A percentile compares a stretch with the other conserved stretches of the same genome.
These are phyloP conservation scores for Parmales sp. DNA, from an alignment of 108 stramenopile species.

Conservation along the genomic window DNA sequence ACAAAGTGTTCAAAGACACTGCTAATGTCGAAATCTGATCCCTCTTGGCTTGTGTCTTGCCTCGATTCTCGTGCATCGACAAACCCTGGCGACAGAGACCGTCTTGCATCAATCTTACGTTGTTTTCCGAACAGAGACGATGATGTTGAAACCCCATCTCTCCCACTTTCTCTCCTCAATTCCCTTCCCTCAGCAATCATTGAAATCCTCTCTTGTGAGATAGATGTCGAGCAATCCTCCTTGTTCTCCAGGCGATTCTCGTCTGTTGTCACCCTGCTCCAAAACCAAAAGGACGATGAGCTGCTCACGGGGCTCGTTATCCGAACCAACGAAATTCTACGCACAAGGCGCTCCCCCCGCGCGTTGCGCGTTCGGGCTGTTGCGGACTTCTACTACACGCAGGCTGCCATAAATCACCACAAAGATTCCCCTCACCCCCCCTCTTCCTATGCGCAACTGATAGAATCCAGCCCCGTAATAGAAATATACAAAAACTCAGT, in stretches of 20 bases:
- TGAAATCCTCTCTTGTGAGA: conserved; percentile 14
- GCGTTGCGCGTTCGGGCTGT: conserved; percentile 23
- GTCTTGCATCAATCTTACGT: no score
- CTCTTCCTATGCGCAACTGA: no score
- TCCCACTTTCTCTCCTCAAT: not conserved
- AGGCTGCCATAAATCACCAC: not conserved
- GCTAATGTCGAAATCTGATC: no score
- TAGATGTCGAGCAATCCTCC: conserved; percentile 23
- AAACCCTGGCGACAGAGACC: no score
- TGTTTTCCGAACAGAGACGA: not conserved
- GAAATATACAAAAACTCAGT: no score
- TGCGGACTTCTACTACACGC: conserved; percentile 22
- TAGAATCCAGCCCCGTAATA: no score
- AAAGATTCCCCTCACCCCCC: conserved; percentile 24
- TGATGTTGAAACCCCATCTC: not conserved
- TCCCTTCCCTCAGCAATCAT: not conserved
- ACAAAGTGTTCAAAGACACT: no score
- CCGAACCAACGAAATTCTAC: not conserved
- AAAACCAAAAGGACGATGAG: conserved; percentile 6
- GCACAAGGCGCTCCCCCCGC: conserved; percentile 17
- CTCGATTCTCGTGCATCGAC: no score
- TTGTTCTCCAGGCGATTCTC: conserved; percentile 29
- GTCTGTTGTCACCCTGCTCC: conserved; percentile 18
- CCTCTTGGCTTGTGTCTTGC: no score
- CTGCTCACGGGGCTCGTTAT: not conserved